These are phyloP conservation scores for Globisporangium ultimum DNA, from an alignment of 352 stramenopile genomes.

Conservation along the genomic window DNA sequence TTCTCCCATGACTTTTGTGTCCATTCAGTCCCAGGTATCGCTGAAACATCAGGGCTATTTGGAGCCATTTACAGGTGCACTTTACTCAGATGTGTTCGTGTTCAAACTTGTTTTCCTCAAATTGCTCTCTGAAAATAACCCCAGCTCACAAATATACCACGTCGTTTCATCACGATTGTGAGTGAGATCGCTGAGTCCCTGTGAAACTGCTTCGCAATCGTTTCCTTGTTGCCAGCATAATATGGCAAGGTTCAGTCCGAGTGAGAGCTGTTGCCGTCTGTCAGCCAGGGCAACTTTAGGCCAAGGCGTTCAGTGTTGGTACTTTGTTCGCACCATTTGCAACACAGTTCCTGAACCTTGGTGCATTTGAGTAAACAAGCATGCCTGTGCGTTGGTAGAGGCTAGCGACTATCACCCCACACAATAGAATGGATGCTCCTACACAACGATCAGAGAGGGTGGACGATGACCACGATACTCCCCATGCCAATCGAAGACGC, in stretches of 20 bases:
- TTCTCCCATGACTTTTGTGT: too few species aligned
- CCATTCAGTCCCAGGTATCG: too few species aligned
- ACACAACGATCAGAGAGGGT: constrained; percentile 7
- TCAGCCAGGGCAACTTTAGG: not conserved
- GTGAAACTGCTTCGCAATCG: not conserved
- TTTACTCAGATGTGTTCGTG: too few species aligned
- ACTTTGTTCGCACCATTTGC: not conserved
- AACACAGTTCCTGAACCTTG: not conserved
- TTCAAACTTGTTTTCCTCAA: too few species aligned
- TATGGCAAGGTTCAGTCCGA: not conserved
- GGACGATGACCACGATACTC: constrained; percentile 3
- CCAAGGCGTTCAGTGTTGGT: not conserved
- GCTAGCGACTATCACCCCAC: not conserved
- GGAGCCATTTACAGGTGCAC: too few species aligned
- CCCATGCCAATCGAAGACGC: constrained; percentile 3
- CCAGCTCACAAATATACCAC: constrained; percentile 9
- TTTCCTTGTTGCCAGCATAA: not conserved
- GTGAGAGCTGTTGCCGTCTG: not conserved
- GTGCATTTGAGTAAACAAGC: not conserved
- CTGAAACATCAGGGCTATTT: too few species aligned
- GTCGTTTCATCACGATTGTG: too few species aligned
- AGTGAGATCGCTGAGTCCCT: too few species aligned
- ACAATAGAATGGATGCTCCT: constrained; percentile 7
- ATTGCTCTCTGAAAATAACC: too few species aligned
- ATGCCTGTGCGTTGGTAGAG: constrained; percentile 8